A percentile compares a stretch with the other conserved stretches of the same genome.
phyloP scores from a whole-genome alignment of 2,329 filamentous ascomycete genomes.

The Ustilaginoidea virens region DNA sequence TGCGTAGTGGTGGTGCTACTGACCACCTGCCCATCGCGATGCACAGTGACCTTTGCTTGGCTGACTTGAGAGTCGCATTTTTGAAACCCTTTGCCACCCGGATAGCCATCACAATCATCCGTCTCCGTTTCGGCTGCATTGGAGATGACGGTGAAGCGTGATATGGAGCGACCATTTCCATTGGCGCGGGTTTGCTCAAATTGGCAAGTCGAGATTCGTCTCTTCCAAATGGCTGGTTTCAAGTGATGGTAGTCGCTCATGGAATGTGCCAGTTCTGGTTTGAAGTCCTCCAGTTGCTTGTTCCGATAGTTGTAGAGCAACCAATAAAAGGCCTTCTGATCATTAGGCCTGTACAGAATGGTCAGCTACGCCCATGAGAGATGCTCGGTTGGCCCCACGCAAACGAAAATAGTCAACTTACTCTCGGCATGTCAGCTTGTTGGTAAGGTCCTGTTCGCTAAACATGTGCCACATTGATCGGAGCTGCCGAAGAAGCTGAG shows the following conservation, averaged over 20 bases:
- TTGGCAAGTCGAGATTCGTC: conserved; percentile 44
- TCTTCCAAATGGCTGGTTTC: conserved; percentile 39
- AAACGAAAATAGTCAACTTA: conserved; percentile 26
- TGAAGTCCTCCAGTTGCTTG: conserved; percentile 76
- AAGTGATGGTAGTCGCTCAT: conserved; percentile 84
- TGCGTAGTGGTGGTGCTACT: conserved; percentile 11
- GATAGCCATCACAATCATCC: conserved; percentile 71
- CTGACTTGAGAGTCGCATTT: conserved; percentile 31
- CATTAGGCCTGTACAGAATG: conserved; percentile 48
- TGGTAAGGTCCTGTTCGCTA: conserved; percentile 53
- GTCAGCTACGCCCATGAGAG: conserved; percentile 10
- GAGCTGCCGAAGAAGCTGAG: conserved; percentile 70
- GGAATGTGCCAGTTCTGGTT: conserved; percentile 65
- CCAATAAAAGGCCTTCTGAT: conserved; percentile 88
- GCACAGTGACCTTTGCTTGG: conserved; percentile 53
- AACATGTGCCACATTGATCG: conserved; percentile 85
- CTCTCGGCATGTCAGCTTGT: conserved; percentile 50
- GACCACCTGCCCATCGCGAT: conserved; percentile 30
- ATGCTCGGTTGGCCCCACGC: not conserved
- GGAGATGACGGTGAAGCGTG: conserved; percentile 50
- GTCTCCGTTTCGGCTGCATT: conserved; percentile 37
- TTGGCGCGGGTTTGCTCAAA: conserved; percentile 32
- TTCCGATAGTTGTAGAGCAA: conserved; percentile 70
- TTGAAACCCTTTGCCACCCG: conserved; percentile 42
- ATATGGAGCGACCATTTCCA: conserved; percentile 37